Evolutionary conservation across 805 yeast species (phyloP).

Genomic region (Blastobotrys peoriensis): DNA sequence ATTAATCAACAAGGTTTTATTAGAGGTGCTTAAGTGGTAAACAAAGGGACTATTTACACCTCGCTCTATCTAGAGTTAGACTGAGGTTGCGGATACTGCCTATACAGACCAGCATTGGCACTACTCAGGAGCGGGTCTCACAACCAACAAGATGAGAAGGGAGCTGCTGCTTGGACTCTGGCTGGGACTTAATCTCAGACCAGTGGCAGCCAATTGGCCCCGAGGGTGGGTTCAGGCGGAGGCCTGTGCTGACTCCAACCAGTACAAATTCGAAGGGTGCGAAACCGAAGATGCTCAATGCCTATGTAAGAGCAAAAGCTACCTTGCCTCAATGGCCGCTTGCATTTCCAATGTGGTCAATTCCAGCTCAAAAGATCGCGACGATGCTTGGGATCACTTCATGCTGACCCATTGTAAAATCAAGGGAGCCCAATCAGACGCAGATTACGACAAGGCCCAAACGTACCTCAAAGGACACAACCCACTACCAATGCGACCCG

Average conservation of each 20-base stretch:
- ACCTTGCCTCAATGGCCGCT: conserved; percentile 28
- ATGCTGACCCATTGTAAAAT: conserved; percentile 21
- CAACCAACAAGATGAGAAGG: too few species aligned
- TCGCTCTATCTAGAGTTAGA: too few species aligned
- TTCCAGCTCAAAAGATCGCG: conserved; percentile 19
- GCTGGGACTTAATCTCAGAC: neutral
- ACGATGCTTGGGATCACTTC: conserved; percentile 30
- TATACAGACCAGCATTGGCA: too few species aligned
- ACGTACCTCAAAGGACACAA: conserved; percentile 12
- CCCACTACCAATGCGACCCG: conserved; percentile 14
- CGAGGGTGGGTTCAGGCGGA: conserved; percentile 20
- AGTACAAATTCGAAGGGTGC: conserved; percentile 16
- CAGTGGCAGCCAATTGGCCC: conserved; percentile 20
- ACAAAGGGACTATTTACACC: too few species aligned
- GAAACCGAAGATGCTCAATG: conserved; percentile 24
- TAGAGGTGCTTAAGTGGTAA: too few species aligned
- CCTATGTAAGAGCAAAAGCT: conserved; percentile 24
- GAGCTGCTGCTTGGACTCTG: neutral
- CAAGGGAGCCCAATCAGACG: conserved; percentile 15
- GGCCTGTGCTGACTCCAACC: conserved; percentile 17
- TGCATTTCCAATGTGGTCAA: conserved; percentile 25
- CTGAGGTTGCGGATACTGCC: too few species aligned
- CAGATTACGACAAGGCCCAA: conserved; percentile 10
- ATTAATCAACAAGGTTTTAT: too few species aligned
- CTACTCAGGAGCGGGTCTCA: too few species aligned